Evolutionary conservation across 305 asterid genomes (phyloP).

Genomic region (Fraxinus baroniana): DNA sequence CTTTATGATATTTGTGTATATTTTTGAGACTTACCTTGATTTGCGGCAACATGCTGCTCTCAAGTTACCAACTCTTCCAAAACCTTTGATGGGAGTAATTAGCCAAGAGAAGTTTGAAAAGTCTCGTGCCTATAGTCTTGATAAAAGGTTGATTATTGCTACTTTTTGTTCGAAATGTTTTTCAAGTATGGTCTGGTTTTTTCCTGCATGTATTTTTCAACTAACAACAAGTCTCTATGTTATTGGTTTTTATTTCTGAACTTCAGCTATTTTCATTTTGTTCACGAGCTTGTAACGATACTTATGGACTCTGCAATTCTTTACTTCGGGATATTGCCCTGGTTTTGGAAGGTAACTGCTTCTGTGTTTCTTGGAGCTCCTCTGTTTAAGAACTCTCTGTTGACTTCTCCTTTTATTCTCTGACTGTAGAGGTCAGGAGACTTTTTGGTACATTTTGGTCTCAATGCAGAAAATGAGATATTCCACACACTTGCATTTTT

Average conservation of each 20-base stretch:
- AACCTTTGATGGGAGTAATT: constrained; percentile 75
- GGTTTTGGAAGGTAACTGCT: constrained; percentile 88
- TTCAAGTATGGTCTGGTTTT: neutral
- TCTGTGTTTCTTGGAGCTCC: neutral
- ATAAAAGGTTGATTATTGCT: constrained; percentile 64
- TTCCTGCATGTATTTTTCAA: constrained; percentile 7
- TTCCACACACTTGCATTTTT: constrained; percentile 85
- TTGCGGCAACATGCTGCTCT: constrained; percentile 82
- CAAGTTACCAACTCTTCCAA: constrained; percentile 81
- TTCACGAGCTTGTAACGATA: constrained; percentile 76
- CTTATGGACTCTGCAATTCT: constrained; percentile 79
- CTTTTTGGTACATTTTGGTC: constrained; percentile 57
- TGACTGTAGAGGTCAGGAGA: constrained; percentile 70
- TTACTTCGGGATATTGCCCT: constrained; percentile 76
- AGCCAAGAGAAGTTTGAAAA: constrained; percentile 89
- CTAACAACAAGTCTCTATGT: constrained; percentile 18
- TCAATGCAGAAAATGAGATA: constrained; percentile 81
- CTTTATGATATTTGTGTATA: constrained; percentile 78
- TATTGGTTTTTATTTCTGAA: constrained; percentile 15
- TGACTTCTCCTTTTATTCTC: constrained; percentile 13
- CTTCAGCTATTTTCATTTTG: constrained; percentile 79
- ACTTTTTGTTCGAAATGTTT: constrained; percentile 7
- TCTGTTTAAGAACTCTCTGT: constrained; percentile 8
- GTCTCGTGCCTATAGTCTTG: constrained; percentile 90
- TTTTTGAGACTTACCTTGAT: constrained; percentile 83